Conservation (phyloP, 2,329 filamentous ascomycete species). For the Sclerotinia subarctica region DNA sequence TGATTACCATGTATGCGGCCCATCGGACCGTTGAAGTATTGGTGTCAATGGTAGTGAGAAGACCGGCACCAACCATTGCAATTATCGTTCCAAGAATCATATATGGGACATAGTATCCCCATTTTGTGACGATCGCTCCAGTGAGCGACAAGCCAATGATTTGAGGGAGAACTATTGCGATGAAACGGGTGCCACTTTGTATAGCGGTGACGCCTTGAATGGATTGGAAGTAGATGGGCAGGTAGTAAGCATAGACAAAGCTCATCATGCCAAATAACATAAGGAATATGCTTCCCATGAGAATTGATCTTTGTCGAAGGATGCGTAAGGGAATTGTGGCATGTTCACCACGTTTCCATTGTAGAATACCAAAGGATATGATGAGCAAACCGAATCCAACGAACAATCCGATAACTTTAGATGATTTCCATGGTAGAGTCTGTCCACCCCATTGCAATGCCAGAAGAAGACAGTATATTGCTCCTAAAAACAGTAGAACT, state of each 20-base stretch:
- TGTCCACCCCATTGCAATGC: slow-evolving; percentile 44
- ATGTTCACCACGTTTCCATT: slow-evolving; percentile 23
- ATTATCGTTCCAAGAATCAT: slow-evolving; percentile 36
- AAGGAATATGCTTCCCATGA: slow-evolving; percentile 33
- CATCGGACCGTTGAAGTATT: slow-evolving; percentile 46
- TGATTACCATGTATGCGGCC: slow-evolving; percentile 51
- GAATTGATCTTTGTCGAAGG: slow-evolving; percentile 38
- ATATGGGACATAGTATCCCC: slow-evolving; percentile 18
- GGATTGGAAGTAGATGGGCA: slow-evolving; percentile 39
- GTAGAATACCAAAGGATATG: slow-evolving; percentile 35
- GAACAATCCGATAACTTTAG: slow-evolving; percentile 40
- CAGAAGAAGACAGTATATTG: slow-evolving; percentile 40
- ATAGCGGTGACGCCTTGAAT: slow-evolving; percentile 30
- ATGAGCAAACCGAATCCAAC: slow-evolving; percentile 37
- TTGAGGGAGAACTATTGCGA: slow-evolving; percentile 9
- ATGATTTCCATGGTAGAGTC: slow-evolving; percentile 39
- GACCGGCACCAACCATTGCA: slow-evolving; percentile 5
- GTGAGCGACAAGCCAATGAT: background rate
- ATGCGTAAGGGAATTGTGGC: slow-evolving; percentile 41
- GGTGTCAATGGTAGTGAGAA: slow-evolving; percentile 36
- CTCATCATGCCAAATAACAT: slow-evolving; percentile 33
- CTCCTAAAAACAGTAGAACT: slow-evolving; percentile 39
- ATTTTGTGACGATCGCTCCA: slow-evolving; percentile 9
- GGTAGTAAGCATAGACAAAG: slow-evolving; percentile 36
- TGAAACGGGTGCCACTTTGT: background rate